phyloP scores from a whole-genome alignment of 2,329 filamentous ascomycete species.

The Cladophialophora chaetospira region DNA sequence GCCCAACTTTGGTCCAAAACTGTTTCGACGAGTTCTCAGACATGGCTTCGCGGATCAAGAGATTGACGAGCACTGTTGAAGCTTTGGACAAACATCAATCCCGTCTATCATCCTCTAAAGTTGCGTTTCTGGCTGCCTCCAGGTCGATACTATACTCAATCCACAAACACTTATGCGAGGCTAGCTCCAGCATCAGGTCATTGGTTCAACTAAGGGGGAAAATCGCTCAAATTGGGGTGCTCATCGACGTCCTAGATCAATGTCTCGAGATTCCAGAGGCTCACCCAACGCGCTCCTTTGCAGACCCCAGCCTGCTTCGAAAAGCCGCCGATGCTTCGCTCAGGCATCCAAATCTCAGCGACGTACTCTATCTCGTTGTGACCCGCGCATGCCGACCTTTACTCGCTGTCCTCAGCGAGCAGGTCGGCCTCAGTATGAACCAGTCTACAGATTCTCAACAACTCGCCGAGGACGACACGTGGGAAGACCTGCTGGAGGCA shows the following conservation, averaged over 20 bases:
- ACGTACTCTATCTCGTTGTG: conserved; percentile 17
- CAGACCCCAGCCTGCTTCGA: conserved; percentile 14
- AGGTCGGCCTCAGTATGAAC: conserved; percentile 14
- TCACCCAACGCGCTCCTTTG: conserved; percentile 5
- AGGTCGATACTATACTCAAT: conserved; percentile 14
- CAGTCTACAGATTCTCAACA: background rate
- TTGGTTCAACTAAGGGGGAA: conserved; percentile 19
- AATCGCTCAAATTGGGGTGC: conserved; percentile 1
- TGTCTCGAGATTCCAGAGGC: background rate
- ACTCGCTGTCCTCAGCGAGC: conserved; percentile 11
- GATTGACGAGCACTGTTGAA: conserved; percentile 3
- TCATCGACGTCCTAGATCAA: conserved; percentile 11
- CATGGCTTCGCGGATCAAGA: conserved; percentile 11
- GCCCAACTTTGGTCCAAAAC: conserved; percentile 12
- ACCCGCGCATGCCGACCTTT: conserved; percentile 9
- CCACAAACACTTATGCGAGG: conserved; percentile 11
- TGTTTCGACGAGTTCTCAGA: conserved; percentile 15
- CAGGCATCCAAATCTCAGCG: conserved; percentile 4
- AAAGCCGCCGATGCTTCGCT: conserved; percentile 10
- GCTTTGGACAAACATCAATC: background rate
- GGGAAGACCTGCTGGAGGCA: conserved; percentile 4
- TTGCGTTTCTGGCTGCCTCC: conserved; percentile 15
- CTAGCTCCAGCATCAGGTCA: conserved; percentile 6
- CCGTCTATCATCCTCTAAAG: conserved; percentile 4
- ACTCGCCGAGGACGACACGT: background rate